A percentile compares a stretch with the other conserved stretches of the same genome.
These are phyloP conservation scores for Cystofilobasidium macerans DNA, from an alignment of 768 basidiomycete genomes.

Conservation along the genomic window DNA sequence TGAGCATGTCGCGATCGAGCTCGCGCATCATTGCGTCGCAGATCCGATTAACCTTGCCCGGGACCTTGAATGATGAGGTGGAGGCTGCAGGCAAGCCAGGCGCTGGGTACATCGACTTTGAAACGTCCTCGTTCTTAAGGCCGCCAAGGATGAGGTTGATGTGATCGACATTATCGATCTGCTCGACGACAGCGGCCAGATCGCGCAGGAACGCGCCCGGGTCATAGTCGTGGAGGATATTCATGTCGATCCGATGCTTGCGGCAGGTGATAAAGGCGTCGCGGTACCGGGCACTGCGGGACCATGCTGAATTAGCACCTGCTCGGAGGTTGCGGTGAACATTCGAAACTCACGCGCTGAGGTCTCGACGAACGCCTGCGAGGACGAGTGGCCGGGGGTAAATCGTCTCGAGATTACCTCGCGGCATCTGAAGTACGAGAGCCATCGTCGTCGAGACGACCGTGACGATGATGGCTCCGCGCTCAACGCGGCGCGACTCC, in stretches of 20 bases:
- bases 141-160: constrained; percentile 83
- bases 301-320: too few species aligned
- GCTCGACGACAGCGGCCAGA: constrained; percentile 61
- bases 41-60: constrained; percentile 53
- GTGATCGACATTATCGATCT: constrained; percentile 79
- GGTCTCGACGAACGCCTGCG: constrained; percentile 63
- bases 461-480: constrained; percentile 79
- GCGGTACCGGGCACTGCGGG: constrained; percentile 57
- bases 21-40: constrained; percentile 66
- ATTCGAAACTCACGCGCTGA: constrained; percentile 51
- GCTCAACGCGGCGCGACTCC: constrained; percentile 71
- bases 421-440: constrained; percentile 89
- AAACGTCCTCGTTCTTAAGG: constrained; percentile 49
- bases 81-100: not conserved
- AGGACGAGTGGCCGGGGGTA: constrained; percentile 85
- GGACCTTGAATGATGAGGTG: constrained; percentile 44
- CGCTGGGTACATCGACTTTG: constrained; percentile 33
- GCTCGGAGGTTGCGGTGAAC: too few species aligned
- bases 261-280: constrained; percentile 84
- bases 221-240: constrained; percentile 73
- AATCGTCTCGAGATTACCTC: constrained; percentile 92
- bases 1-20: constrained; percentile 61
- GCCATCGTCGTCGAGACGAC: constrained; percentile 79
- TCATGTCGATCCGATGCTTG: constrained; percentile 85
- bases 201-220: constrained; percentile 53